These are phyloP conservation scores for Exobasidium cylindrosporum DNA, from an alignment of 1,284 basidiomycete genomes.

Conservation along the genomic window DNA sequence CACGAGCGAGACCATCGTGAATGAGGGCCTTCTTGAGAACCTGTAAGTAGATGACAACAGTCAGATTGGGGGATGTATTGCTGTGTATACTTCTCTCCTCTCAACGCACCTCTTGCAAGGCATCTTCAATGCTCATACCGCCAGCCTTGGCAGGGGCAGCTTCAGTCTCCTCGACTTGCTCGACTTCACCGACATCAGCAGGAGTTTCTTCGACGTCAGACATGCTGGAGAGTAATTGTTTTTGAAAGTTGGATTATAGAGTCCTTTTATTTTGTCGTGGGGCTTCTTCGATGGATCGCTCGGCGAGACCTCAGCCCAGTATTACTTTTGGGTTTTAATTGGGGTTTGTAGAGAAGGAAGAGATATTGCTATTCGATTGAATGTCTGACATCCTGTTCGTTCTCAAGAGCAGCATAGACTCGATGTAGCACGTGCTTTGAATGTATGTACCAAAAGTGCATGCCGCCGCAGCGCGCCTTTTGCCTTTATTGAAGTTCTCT, in stretches of 20 bases:
- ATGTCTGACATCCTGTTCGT: slow-evolving; percentile 3
- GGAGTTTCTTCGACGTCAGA: slow-evolving; percentile 54
- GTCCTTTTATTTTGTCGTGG: slow-evolving; percentile 17
- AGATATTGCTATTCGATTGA: too few relatives aligned
- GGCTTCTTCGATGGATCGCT: slow-evolving; percentile 55
- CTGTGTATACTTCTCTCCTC: background rate
- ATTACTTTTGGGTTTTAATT: background rate
- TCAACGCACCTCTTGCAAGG: slow-evolving; percentile 71
- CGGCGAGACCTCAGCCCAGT: slow-evolving; percentile 14
- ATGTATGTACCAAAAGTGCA: too few relatives aligned
- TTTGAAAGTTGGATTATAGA: slow-evolving; percentile 14
- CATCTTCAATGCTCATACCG: slow-evolving; percentile 93
- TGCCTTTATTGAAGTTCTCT: too few relatives aligned
- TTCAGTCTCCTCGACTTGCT: slow-evolving; percentile 66
- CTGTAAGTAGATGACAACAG: slow-evolving; percentile 56
- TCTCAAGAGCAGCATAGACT: background rate
- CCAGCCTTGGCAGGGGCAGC: slow-evolving; percentile 64
- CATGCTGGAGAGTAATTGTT: slow-evolving; percentile 29
- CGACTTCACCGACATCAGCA: slow-evolving; percentile 52
- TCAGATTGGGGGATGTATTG: background rate
- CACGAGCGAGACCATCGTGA: slow-evolving; percentile 96
- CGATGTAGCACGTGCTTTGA: too few relatives aligned
- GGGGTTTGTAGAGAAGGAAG: background rate
- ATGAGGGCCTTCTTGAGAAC: slow-evolving; percentile 93
- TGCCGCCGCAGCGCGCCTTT: too few relatives aligned